Conservation (phyloP, 345 rosid genomes). For the Camelina sativa region DNA sequence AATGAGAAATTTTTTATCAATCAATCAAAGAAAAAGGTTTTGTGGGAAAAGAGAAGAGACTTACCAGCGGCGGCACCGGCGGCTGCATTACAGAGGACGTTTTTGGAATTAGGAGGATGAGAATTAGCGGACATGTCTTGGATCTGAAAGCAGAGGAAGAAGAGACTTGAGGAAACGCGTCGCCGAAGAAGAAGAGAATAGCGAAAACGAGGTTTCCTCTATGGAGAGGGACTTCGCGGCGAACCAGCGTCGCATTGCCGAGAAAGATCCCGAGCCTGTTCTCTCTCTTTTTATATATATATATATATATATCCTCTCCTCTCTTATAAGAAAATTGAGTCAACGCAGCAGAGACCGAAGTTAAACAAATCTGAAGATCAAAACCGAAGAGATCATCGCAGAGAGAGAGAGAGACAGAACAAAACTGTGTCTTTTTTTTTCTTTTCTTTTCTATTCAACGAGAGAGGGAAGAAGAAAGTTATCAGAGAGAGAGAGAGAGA, state of each 20-base stretch:
- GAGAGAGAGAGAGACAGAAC: conserved; percentile 30
- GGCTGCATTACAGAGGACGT: conserved; percentile 81
- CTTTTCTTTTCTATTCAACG: not conserved
- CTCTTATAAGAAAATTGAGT: conserved; percentile 1
- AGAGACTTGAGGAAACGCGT: conserved; percentile 25
- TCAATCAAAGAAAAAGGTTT: not conserved
- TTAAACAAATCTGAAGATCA: conserved; percentile 1
- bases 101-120: conserved; percentile 57
- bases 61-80: conserved; percentile 94
- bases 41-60: not conserved
- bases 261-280: conserved; percentile 4
- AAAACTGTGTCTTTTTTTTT: conserved; percentile 8
- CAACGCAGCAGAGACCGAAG: conserved; percentile 1
- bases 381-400: conserved; percentile 24
- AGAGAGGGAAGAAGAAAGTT: not conserved
- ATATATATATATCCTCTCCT: not conserved
- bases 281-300: not conserved
- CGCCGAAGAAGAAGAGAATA: conserved; percentile 31
- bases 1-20: not conserved
- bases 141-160: conserved; percentile 29
- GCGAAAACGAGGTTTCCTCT: conserved; percentile 56
- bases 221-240: conserved; percentile 63
- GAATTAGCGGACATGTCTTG: conserved; percentile 61
- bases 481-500: no score
- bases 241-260: conserved; percentile 87